Evolutionary conservation across 345 rosid species (phyloP).

Genomic region (Syzygium grande): DNA sequence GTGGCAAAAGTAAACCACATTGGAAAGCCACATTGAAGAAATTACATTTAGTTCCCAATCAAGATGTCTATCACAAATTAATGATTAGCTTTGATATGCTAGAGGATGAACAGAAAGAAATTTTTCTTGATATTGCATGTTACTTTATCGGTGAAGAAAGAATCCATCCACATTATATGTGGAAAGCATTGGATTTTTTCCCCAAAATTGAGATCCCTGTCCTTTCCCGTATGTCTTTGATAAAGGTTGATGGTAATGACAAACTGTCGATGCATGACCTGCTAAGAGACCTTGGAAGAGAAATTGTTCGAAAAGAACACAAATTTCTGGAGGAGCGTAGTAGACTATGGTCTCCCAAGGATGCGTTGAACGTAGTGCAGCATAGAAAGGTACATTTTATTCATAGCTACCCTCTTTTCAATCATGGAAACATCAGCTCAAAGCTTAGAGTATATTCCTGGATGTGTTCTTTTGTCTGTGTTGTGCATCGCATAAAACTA

Average conservation of each 20-base stretch:
- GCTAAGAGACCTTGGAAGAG: background rate
- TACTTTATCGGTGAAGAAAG: background rate
- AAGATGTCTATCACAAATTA: background rate
- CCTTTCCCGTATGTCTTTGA: background rate
- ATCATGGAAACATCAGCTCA: background rate
- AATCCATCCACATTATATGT: background rate
- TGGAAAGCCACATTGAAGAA: background rate
- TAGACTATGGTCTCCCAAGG: background rate
- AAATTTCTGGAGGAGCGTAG: background rate
- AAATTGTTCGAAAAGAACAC: background rate
- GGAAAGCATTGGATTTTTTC: background rate
- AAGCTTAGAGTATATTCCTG: background rate
- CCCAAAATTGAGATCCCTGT: background rate
- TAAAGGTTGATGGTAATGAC: background rate
- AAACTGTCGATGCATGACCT: background rate
- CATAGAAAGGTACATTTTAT: background rate
- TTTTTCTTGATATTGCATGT: background rate
- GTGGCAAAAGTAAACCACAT: background rate
- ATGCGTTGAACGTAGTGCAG: background rate
- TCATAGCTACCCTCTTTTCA: too few species aligned
- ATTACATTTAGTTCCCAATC: background rate
- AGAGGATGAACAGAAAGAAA: background rate
- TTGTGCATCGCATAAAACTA: background rate
- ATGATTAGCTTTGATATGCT: background rate
- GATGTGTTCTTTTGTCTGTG: background rate